Evolutionary conservation across 139 green algal genomes (phyloP), one percentile per base, ranked within the genome.

Genomic region (Edaphochlamys debaryana): DNA sequence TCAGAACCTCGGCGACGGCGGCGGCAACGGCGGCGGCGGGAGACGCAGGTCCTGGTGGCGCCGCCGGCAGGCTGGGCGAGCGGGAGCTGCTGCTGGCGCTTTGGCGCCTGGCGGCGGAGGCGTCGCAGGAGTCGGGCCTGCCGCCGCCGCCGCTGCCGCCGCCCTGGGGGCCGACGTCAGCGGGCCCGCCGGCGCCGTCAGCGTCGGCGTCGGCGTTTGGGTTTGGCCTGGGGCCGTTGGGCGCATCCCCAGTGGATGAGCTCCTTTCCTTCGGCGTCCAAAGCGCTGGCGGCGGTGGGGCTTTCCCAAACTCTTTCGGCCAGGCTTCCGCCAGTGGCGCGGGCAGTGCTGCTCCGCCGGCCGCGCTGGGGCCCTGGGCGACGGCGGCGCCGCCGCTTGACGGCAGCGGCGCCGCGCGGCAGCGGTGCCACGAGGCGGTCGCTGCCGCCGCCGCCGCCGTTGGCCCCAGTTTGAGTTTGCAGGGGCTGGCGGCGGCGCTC

Each of bases 91-190:
- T 82, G 22, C 34, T 50, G 76, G 30, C 38, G 41, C 34, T 82
- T 32, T 82, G 76, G 76, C 76, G 76, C 29, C 27, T 54, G 41
- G 75, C 72, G 32, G n/a, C n/a, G n/a, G n/a, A n/a, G n/a, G n/a
- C n/a, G n/a, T n/a, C n/a, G n/a, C n/a, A n/a, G n/a, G n/a, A n/a
- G n/a, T n/a, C n/a, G n/a, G n/a, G n/a, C n/a, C n/a, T n/a, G n/a
- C n/a, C n/a, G n/a, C n/a, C n/a, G n/a, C n/a, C n/a, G 40, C 64
- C 73, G 7, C 64, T 82, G 22, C 34, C 37, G 76, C 37, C 38
- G 41, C 34, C 73, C 25, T 82, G 76, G 76, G 62, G 76, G 32
- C 45, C 45, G 23, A 63, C 22, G 54, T 9, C 22, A 63, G 54
- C 54, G 11, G 54, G 6, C 15, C 38, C 56, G 22, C 37, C 50